Evolutionary conservation across 2,329 filamentous ascomycete genomes (phyloP).

Genomic region (Pseudohalonectria lignicola): DNA sequence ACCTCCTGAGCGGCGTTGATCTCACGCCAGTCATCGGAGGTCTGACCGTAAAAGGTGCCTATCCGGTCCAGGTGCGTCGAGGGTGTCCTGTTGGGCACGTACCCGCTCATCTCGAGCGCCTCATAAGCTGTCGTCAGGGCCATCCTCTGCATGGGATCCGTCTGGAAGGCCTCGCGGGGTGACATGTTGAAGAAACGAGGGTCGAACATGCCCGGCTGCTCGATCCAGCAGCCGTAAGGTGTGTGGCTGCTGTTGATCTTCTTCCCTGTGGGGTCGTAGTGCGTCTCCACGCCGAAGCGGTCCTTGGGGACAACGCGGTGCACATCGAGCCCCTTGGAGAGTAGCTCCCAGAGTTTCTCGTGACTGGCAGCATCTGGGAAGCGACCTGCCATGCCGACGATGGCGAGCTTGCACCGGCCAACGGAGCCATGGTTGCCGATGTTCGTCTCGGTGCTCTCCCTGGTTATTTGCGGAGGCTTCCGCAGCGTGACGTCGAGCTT

Average conservation of each 20-base stretch:
- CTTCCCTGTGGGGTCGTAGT: constrained; percentile 62
- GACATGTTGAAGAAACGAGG: constrained; percentile 86
- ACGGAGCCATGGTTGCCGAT: constrained; percentile 35
- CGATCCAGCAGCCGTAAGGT: constrained; percentile 63
- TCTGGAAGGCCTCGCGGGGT: constrained; percentile 67
- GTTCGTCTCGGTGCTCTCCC: constrained; percentile 19
- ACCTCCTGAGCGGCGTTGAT: constrained; percentile 63
- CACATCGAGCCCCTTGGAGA: constrained; percentile 65
- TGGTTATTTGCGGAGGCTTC: constrained; percentile 20
- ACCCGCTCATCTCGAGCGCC: constrained; percentile 71
- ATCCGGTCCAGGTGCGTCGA: constrained; percentile 54
- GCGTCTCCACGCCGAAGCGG: constrained; percentile 62
- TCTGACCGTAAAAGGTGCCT: constrained; percentile 65
- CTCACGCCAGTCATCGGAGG: constrained; percentile 68
- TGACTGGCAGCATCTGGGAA: constrained; percentile 64
- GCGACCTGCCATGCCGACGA: constrained; percentile 72
- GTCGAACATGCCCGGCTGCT: constrained; percentile 68
- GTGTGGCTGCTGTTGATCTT: constrained; percentile 67
- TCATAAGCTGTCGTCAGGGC: constrained; percentile 70
- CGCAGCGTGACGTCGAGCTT: constrained; percentile 30
- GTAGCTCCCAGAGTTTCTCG: constrained; percentile 64
- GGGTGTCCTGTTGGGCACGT: constrained; percentile 62
- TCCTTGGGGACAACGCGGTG: constrained; percentile 57
- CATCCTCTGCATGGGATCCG: constrained; percentile 71
- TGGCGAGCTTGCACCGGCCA: constrained; percentile 61